Evolutionary conservation across 495 filamentous ascomycete species (phyloP).

Genomic region (Astrothelium macrocarpum): DNA sequence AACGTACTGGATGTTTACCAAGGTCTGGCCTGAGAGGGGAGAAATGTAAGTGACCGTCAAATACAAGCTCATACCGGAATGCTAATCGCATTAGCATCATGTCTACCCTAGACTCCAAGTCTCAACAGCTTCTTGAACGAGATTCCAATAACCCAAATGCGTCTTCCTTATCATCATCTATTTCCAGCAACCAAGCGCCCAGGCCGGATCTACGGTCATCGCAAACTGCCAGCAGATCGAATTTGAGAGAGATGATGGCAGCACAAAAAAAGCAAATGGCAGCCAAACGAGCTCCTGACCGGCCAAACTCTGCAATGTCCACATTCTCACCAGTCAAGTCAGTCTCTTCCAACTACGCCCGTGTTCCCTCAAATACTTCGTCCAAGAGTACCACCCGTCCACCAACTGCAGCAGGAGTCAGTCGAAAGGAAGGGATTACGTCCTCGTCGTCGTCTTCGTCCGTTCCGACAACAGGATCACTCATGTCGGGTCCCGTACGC

Average conservation of each 20-base stretch:
- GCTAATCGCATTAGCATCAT: constrained; percentile 47
- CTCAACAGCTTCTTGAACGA: constrained; percentile 65
- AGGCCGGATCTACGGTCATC: background rate
- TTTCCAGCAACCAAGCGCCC: constrained; percentile 31
- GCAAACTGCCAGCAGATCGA: constrained; percentile 37
- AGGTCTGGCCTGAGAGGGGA: constrained; percentile 68
- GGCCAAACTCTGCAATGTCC: constrained; percentile 68
- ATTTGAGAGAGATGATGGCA: constrained; percentile 69
- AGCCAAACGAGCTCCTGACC: constrained; percentile 50
- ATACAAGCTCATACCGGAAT: constrained; percentile 23
- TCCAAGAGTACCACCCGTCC: constrained; percentile 19
- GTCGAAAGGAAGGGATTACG: constrained; percentile 8
- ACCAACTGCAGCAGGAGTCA: constrained; percentile 19
- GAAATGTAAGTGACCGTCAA: constrained; percentile 46
- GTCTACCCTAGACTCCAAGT: constrained; percentile 60
- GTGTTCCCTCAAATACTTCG: constrained; percentile 17
- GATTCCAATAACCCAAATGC: constrained; percentile 71
- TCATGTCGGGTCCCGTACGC: constrained; percentile 52
- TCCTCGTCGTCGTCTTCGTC: background rate
- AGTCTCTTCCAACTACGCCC: constrained; percentile 25
- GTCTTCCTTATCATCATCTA: constrained; percentile 25
- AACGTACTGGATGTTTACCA: constrained; percentile 74
- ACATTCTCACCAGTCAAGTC: constrained; percentile 47
- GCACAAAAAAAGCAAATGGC: constrained; percentile 64
- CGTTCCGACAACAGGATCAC: constrained; percentile 26